phyloP scores from a whole-genome alignment of 352 stramenopile species.

The Pythium folliculosum region DNA sequence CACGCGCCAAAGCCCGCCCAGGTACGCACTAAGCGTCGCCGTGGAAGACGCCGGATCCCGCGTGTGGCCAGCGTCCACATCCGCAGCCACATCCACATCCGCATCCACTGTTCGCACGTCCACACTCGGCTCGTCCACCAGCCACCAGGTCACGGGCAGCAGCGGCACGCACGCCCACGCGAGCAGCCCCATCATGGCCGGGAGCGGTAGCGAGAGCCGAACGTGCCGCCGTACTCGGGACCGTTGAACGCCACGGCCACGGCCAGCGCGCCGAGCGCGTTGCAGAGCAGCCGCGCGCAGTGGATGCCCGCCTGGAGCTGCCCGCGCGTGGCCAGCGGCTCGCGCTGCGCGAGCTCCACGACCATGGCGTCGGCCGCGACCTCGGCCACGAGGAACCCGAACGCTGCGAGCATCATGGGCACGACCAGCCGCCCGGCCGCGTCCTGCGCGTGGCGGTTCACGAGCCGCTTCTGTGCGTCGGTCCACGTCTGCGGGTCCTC shows the following conservation, averaged over 20 bases:
- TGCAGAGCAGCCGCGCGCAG: constrained; percentile 50
- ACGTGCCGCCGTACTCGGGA: constrained; percentile 31
- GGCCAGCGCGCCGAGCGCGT: constrained; percentile 41
- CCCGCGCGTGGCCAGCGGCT: constrained; percentile 47
- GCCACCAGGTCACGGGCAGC: constrained; percentile 34
- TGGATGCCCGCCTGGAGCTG: constrained; percentile 64
- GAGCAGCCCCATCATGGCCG: constrained; percentile 22
- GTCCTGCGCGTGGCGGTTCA: constrained; percentile 26
- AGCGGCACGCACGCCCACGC: constrained; percentile 18
- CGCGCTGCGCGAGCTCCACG: constrained; percentile 60
- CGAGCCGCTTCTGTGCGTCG: constrained; percentile 9
- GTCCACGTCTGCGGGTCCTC: constrained; percentile 8
- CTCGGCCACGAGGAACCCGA: constrained; percentile 64
- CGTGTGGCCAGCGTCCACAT: not conserved
- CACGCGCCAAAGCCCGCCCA: constrained; percentile 25
- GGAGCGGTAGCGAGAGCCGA: constrained; percentile 27
- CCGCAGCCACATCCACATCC: too few species aligned
- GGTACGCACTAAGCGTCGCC: constrained; percentile 24
- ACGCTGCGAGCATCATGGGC: constrained; percentile 71
- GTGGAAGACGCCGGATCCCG: too few species aligned
- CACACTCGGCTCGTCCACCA: constrained; percentile 33
- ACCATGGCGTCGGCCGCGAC: constrained; percentile 62
- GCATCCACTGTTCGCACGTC: too few species aligned
- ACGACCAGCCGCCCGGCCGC: constrained; percentile 53
- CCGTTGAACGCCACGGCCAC: constrained; percentile 41